A percentile compares a stretch with the other conserved stretches of the same genome.
phyloP scores from a whole-genome alignment of 495 filamentous ascomycete genomes.

The Penicillium riverlandense region DNA sequence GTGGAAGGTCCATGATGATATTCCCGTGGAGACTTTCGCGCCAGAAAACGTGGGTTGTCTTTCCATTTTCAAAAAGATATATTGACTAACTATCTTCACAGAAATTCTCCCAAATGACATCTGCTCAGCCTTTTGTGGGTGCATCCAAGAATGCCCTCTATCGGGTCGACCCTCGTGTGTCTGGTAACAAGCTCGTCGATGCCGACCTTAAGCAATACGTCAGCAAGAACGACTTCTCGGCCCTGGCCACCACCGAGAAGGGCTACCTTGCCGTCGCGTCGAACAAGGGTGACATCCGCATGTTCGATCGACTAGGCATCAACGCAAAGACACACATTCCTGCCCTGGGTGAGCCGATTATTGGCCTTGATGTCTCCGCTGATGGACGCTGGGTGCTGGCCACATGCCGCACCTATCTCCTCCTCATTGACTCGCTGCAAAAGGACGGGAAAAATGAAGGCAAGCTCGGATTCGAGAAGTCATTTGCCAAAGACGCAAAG shows the following conservation, averaged over 20 bases:
- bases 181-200: slow-evolving; percentile 89
- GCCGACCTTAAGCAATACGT: slow-evolving; percentile 88
- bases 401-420: slow-evolving; percentile 89
- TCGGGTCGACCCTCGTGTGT: slow-evolving; percentile 85
- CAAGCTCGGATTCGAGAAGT: slow-evolving; percentile 92
- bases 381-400: slow-evolving; percentile 94
- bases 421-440: slow-evolving; percentile 86
- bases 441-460: slow-evolving; percentile 93
- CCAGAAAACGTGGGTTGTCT: slow-evolving; percentile 65
- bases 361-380: slow-evolving; percentile 88
- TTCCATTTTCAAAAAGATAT: not conserved
- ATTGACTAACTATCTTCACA: slow-evolving; percentile 23
- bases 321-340: slow-evolving; percentile 97
- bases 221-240: slow-evolving; percentile 94
- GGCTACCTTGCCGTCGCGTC: slow-evolving; percentile 95
- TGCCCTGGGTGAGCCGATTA: slow-evolving; percentile 89
- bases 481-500: slow-evolving; percentile 87
- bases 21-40: slow-evolving; percentile 80
- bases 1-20: slow-evolving; percentile 99
- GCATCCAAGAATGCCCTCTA: slow-evolving; percentile 86
- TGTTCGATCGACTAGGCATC: slow-evolving; percentile 94
- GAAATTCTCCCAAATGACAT: slow-evolving; percentile 98
- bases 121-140: slow-evolving; percentile 90
- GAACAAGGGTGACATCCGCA: slow-evolving; percentile 93
- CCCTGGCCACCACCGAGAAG: slow-evolving; percentile 88